Evolutionary conservation across 176 grass and related monocot genomes (phyloP).

Genomic region (Eragrostis nindensis): DNA sequence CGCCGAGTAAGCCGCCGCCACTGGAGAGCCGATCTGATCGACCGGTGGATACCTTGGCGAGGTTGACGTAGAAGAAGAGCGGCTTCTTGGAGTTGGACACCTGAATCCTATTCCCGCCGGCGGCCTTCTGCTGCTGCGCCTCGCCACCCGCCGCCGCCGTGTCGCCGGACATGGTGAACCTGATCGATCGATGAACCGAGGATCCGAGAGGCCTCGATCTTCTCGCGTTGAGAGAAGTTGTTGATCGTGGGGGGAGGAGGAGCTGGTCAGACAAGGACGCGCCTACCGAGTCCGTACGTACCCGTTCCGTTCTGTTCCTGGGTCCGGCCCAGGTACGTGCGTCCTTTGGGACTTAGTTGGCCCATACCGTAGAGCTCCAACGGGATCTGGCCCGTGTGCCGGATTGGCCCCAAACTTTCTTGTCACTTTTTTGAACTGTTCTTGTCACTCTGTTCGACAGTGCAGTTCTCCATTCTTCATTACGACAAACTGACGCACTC

Average conservation of each 20-base stretch:
- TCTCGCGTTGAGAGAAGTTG: slow-evolving; percentile 3
- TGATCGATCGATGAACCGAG: background rate
- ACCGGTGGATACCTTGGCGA: slow-evolving; percentile 63
- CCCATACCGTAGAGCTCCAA: background rate
- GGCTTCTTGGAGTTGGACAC: slow-evolving; percentile 86
- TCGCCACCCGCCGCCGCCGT: slow-evolving; percentile 19
- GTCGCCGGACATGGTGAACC: slow-evolving; percentile 26
- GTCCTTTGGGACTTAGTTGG: background rate
- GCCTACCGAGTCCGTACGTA: background rate
- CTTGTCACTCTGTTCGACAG: no score
- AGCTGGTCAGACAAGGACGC: slow-evolving; percentile 15
- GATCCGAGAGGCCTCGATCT: background rate
- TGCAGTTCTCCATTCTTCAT: no score
- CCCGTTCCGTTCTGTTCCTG: no score
- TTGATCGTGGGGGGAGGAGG: slow-evolving; percentile 16
- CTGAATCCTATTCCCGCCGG: slow-evolving; percentile 70
- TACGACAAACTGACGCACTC: no score
- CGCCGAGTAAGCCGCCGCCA: background rate
- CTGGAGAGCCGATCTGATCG: background rate
- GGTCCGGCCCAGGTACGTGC: no score
- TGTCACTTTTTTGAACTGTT: no score
- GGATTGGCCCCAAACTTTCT: background rate
- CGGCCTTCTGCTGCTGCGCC: slow-evolving; percentile 21
- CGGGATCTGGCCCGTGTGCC: background rate
- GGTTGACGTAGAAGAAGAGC: slow-evolving; percentile 90